Percentiles rank a stretch among this genome's conserved stretches.
Evolutionary conservation across 768 basidiomycete species (phyloP).

Genomic region (Wakefieldia striispora): DNA sequence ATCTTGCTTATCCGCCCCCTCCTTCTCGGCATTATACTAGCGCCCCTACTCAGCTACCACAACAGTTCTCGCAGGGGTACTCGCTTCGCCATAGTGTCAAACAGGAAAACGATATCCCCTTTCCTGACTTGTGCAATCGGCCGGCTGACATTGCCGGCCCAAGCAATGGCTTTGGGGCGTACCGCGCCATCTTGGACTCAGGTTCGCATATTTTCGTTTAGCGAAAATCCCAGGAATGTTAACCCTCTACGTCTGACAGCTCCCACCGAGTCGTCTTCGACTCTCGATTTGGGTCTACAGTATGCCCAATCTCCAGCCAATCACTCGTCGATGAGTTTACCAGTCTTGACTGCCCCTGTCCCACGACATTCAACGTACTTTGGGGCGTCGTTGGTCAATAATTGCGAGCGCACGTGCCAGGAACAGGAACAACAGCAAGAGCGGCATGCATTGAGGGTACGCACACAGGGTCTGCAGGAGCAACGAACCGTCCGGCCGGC

Average conservation of each 20-base stretch:
- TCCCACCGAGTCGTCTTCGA: conserved; percentile 16
- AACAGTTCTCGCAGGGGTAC: conserved; percentile 24
- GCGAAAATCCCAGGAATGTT: not conserved
- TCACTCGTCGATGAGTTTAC: conserved; percentile 20
- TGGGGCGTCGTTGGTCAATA: conserved; percentile 28
- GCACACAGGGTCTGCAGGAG: conserved; percentile 32
- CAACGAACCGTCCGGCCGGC: conserved; percentile 33
- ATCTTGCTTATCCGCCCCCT: conserved; percentile 23
- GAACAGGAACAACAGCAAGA: conserved; percentile 37
- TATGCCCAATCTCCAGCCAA: conserved; percentile 19
- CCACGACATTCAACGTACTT: conserved; percentile 34
- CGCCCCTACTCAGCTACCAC: conserved; percentile 17
- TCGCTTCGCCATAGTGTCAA: conserved; percentile 26
- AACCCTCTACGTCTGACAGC: conserved; percentile 12
- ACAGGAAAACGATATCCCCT: conserved; percentile 28
- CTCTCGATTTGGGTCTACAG: conserved; percentile 26
- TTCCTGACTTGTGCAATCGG: conserved; percentile 26
- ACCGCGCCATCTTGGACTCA: conserved; percentile 24
- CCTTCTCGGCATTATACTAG: conserved; percentile 24
- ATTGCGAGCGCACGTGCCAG: conserved; percentile 38
- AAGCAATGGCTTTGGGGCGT: conserved; percentile 20
- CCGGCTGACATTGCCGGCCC: conserved; percentile 23
- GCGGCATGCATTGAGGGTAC: conserved; percentile 29
- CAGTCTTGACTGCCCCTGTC: conserved; percentile 31
- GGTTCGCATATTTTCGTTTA: conserved; percentile 22